A percentile compares a stretch with the other conserved stretches of the same genome.
These are phyloP conservation scores for Kodamaea ohmeri DNA, from an alignment of 1,139 yeast genomes.

Conservation along the genomic window DNA sequence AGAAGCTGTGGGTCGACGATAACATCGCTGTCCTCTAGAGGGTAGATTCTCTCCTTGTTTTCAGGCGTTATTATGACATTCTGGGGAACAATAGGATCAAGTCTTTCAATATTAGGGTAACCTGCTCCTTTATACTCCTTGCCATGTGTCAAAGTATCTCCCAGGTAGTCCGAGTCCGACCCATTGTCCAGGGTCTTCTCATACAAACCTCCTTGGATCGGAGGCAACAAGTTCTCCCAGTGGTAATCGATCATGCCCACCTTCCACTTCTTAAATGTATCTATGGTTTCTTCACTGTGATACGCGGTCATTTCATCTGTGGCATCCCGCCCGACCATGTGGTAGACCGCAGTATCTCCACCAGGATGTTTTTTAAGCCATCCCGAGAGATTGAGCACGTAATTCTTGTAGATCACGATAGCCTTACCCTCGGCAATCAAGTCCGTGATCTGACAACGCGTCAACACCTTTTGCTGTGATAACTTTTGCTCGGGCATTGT, in stretches of 20 bases:
- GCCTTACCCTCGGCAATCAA: constrained; percentile 66
- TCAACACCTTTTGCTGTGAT: constrained; percentile 16
- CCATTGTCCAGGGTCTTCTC: constrained; percentile 14
- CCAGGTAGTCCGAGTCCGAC: constrained; percentile 4
- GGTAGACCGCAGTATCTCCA: constrained; percentile 82
- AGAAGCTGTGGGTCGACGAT: constrained; percentile 55
- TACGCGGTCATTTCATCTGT: constrained; percentile 88
- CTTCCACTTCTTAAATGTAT: constrained; percentile 50
- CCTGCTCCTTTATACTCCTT: constrained; percentile 31
- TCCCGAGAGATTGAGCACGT: constrained; percentile 60
- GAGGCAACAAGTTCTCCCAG: constrained; percentile 81
- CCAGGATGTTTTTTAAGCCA: constrained; percentile 86
- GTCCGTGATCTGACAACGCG: constrained; percentile 30
- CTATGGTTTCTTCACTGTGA: constrained; percentile 60
- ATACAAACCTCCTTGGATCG: constrained; percentile 79
- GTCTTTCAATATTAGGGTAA: constrained; percentile 30
- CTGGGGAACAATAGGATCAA: constrained; percentile 52
- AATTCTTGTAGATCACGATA: constrained; percentile 61
- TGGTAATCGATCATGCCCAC: constrained; percentile 60
- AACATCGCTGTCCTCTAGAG: constrained; percentile 28
- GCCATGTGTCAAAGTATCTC: constrained; percentile 13
- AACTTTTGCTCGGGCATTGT: too few species aligned
- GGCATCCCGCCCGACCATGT: constrained; percentile 87
- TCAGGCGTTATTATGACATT: constrained; percentile 37
- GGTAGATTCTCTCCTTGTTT: constrained; percentile 37